Evolutionary conservation across 164 flowering plant genomes (phyloP).

Genomic region (Dillenia turbinata): DNA sequence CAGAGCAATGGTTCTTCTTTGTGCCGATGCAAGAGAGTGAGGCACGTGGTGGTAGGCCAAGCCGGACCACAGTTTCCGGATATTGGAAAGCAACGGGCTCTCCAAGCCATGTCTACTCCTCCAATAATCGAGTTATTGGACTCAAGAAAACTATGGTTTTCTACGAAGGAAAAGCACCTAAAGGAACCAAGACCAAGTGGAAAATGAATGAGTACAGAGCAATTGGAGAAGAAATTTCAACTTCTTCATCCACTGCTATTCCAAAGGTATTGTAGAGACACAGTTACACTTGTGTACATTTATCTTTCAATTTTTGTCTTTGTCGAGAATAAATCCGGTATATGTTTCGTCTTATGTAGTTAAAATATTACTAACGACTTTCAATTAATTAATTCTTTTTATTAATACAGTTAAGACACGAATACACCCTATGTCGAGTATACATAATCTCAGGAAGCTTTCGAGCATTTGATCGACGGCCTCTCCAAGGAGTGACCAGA

Average conservation of each 20-base stretch:
- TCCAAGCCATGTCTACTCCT: slow-evolving; percentile 48
- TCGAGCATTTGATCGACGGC: slow-evolving; percentile 74
- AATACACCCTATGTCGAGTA: slow-evolving; percentile 58
- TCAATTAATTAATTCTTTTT: no score
- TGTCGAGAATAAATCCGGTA: neutral
- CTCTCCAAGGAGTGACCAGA: slow-evolving; percentile 5
- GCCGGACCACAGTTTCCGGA: slow-evolving; percentile 43
- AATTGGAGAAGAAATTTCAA: slow-evolving; percentile 7
- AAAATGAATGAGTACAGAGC: slow-evolving; percentile 55
- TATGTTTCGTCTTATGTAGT: neutral
- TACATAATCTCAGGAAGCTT: slow-evolving; percentile 53
- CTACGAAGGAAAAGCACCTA: slow-evolving; percentile 54
- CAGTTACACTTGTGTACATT: neutral
- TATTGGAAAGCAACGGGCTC: slow-evolving; percentile 82
- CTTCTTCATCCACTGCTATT: slow-evolving; percentile 7
- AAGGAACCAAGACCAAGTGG: slow-evolving; percentile 56
- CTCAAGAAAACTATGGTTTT: slow-evolving; percentile 61
- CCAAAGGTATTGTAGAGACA: slow-evolving; percentile 14
- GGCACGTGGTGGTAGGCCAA: slow-evolving; percentile 60
- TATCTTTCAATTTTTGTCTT: neutral
- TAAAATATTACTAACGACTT: no score
- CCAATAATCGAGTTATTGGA: slow-evolving; percentile 36
- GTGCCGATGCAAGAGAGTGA: slow-evolving; percentile 53
- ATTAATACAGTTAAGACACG: slow-evolving; percentile 45
- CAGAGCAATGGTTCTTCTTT: slow-evolving; percentile 72